These are phyloP conservation scores for Claviceps sp. DNA, from an alignment of 2,329 filamentous ascomycete genomes.

Conservation along the genomic window DNA sequence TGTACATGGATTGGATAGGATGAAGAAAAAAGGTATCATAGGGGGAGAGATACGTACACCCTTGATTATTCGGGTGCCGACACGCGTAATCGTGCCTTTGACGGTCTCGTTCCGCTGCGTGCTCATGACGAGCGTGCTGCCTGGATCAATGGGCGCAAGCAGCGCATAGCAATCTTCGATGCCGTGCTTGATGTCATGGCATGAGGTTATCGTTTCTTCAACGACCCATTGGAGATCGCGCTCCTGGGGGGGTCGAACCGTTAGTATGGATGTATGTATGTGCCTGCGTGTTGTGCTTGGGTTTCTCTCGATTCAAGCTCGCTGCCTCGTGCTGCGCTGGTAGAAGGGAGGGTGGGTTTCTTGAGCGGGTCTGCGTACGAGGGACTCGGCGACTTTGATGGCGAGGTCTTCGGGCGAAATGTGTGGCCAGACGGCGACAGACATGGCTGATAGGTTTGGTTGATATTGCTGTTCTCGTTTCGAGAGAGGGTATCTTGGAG, in stretches of 20 bases:
- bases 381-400: slow-evolving; percentile 33
- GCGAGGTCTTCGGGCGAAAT: slow-evolving; percentile 37
- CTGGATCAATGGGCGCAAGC: slow-evolving; percentile 70
- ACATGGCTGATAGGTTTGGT: slow-evolving; percentile 28
- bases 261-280: not conserved
- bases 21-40: not conserved
- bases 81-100: slow-evolving; percentile 82
- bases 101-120: slow-evolving; percentile 77
- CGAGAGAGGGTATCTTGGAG: not conserved
- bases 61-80: slow-evolving; percentile 84
- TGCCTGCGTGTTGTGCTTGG: not conserved
- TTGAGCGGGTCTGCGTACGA: slow-evolving; percentile 25
- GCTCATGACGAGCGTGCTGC: slow-evolving; percentile 79
- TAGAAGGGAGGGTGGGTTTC: not conserved
- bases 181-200: slow-evolving; percentile 44
- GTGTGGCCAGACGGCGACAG: slow-evolving; percentile 45
- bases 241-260: slow-evolving; percentile 16
- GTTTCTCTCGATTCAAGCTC: not conserved
- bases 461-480: not conserved
- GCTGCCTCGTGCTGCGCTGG: not conserved
- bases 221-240: slow-evolving; percentile 44
- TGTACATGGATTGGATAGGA: not conserved
- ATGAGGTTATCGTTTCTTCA: slow-evolving; percentile 32
- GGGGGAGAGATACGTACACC: slow-evolving; percentile 44
- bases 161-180: slow-evolving; percentile 82